A percentile compares a stretch with the other conserved stretches of the same genome.
phyloP scores from a whole-genome alignment of 1,284 basidiomycete genomes.

The Boletellus dicymbophilus region DNA sequence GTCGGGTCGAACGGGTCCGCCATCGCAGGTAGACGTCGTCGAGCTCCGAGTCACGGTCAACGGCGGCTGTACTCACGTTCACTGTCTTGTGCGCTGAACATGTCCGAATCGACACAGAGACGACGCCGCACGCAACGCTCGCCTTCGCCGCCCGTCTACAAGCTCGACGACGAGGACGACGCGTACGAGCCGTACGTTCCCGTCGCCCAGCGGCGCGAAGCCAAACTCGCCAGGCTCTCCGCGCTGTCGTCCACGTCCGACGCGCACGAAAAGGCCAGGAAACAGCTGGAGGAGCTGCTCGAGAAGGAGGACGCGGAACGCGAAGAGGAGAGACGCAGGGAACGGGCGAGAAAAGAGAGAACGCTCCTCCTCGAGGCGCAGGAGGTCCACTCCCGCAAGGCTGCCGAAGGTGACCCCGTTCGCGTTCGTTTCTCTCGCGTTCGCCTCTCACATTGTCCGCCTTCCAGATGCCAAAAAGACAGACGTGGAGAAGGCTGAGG shows the following conservation, averaged over 20 bases:
- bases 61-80: not conserved
- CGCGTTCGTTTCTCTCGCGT: not conserved
- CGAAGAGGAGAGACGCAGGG: slow-evolving; percentile 73
- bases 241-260: slow-evolving; percentile 59
- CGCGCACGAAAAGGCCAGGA: slow-evolving; percentile 49
- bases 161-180: slow-evolving; percentile 64
- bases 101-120: slow-evolving; percentile 39
- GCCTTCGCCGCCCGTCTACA: slow-evolving; percentile 58
- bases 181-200: slow-evolving; percentile 87
- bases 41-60: not conserved
- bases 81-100: slow-evolving; percentile 8
- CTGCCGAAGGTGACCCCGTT: slow-evolving; percentile 67
- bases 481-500: slow-evolving; percentile 79
- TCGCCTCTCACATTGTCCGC: slow-evolving; percentile 7
- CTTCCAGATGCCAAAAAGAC: slow-evolving; percentile 84
- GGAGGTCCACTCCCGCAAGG: slow-evolving; percentile 85
- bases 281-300: slow-evolving; percentile 59
- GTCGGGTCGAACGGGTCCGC: slow-evolving; percentile 60
- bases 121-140: slow-evolving; percentile 54
- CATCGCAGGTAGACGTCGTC: slow-evolving; percentile 35
- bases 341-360: slow-evolving; percentile 78
- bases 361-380: slow-evolving; percentile 90
- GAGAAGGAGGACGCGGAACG: slow-evolving; percentile 74
- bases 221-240: slow-evolving; percentile 76
- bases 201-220: slow-evolving; percentile 82